These are phyloP conservation scores for Neurospora sp. DNA, from an alignment of 495 filamentous ascomycete genomes.

Conservation along the genomic window DNA sequence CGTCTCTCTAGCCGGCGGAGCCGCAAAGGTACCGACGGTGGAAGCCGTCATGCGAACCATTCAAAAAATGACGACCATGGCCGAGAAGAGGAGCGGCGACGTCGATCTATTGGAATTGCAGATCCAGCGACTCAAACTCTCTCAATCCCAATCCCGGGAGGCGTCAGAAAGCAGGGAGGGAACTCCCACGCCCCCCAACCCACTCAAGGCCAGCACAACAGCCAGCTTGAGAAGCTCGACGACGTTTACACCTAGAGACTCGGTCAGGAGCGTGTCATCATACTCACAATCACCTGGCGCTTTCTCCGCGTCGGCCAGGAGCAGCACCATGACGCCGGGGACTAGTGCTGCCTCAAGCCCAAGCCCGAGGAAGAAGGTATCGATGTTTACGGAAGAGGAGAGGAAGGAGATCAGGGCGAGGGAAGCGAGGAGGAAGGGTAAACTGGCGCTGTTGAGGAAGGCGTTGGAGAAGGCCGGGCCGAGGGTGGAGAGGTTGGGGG, in stretches of 20 bases:
- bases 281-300: conserved; percentile 4
- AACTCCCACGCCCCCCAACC: background rate
- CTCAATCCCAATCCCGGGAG: background rate
- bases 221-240: background rate
- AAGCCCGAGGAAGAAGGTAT: conserved; percentile 43
- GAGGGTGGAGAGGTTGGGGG: conserved; percentile 23
- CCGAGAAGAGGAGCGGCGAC: conserved; percentile 72
- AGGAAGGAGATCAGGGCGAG: conserved; percentile 33
- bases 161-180: background rate
- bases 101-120: conserved; percentile 82
- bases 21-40: conserved; percentile 58
- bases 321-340: background rate
- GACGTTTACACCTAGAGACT: background rate
- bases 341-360: conserved; percentile 5
- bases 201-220: background rate
- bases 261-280: background rate
- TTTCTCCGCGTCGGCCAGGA: background rate
- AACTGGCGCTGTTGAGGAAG: conserved; percentile 19
- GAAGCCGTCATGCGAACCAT: conserved; percentile 90
- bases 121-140: conserved; percentile 50
- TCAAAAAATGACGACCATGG: conserved; percentile 83
- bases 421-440: conserved; percentile 14
- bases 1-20: conserved; percentile 22
- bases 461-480: conserved; percentile 29
- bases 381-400: conserved; percentile 41